A percentile compares a stretch with the other conserved stretches of the same genome.
phyloP scores from a whole-genome alignment of 2,329 filamentous ascomycete genomes.

The Akanthomyces lecanii region DNA sequence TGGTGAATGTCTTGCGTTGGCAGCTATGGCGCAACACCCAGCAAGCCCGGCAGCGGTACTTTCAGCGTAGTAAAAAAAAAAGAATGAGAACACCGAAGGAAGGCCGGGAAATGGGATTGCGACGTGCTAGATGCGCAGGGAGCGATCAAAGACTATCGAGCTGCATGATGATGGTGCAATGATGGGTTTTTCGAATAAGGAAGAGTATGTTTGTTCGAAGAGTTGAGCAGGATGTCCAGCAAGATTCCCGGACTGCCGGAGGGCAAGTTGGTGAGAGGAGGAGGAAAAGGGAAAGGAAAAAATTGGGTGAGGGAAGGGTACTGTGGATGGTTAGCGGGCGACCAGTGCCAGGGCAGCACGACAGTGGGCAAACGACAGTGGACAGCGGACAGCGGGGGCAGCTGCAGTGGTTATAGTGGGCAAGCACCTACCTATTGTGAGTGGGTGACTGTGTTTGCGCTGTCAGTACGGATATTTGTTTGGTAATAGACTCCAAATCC shows the following conservation, averaged over 20 bases:
- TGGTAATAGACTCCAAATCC: no score
- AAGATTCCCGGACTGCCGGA: constrained; percentile 15
- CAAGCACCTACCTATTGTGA: no score
- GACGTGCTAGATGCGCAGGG: constrained; percentile 12
- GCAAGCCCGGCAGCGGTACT: background rate
- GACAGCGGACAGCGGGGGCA: background rate
- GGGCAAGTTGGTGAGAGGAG: constrained; percentile 15
- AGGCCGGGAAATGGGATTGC: constrained; percentile 3
- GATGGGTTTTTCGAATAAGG: background rate
- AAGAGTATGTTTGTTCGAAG: background rate
- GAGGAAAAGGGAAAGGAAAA: constrained; percentile 3
- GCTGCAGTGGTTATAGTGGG: background rate
- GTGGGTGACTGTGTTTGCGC: no score
- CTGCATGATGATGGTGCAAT: constrained; percentile 11
- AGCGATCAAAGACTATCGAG: constrained; percentile 15
- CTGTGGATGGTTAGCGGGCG: background rate
- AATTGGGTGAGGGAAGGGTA: background rate
- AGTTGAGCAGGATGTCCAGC: background rate
- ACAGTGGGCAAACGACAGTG: background rate
- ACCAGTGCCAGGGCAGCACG: background rate
- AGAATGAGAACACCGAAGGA: constrained; percentile 5
- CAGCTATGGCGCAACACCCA: constrained; percentile 4
- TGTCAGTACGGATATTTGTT: no score
- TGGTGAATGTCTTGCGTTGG: background rate
- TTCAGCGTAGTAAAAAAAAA: constrained; percentile 7